A percentile compares a stretch with the other conserved stretches of the same genome.
Evolutionary conservation across 768 basidiomycete genomes (phyloP).

Genomic region (Leucosporidium creatinivorum): DNA sequence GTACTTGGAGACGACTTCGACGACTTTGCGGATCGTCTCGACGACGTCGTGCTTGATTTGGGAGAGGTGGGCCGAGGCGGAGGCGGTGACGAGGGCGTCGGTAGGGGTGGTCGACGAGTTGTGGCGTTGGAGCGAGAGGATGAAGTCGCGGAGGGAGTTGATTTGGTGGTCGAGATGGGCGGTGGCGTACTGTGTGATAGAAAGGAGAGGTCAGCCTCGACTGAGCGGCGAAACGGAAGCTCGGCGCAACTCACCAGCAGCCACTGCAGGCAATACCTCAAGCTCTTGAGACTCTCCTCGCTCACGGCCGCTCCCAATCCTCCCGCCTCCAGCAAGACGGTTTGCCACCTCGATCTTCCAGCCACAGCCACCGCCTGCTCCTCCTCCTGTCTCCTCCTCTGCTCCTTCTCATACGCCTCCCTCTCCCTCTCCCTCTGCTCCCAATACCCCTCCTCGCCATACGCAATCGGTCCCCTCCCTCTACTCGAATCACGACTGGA

Average conservation of each 20-base stretch:
- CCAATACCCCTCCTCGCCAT: neutral
- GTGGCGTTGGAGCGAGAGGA: constrained; percentile 49
- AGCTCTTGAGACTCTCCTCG: constrained; percentile 78
- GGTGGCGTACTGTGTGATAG: constrained; percentile 64
- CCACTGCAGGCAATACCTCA: constrained; percentile 83
- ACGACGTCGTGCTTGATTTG: constrained; percentile 74
- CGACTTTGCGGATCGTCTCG: constrained; percentile 80
- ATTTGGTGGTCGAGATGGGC: constrained; percentile 81
- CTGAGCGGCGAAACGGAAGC: neutral
- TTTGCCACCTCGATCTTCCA: constrained; percentile 69
- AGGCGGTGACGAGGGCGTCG: constrained; percentile 44
- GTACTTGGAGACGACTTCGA: constrained; percentile 76
- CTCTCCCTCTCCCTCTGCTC: neutral
- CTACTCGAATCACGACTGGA: no score
- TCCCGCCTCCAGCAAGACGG: constrained; percentile 66
- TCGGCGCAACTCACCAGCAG: constrained; percentile 45
- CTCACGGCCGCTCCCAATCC: constrained; percentile 80
- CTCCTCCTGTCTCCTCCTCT: neutral
- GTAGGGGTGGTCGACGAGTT: constrained; percentile 36
- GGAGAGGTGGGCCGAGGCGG: constrained; percentile 56
- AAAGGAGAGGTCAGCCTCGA: no score
- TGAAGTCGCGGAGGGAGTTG: constrained; percentile 72
- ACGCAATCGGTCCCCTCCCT: neutral
- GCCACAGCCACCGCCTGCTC: constrained; percentile 11
- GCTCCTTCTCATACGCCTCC: neutral